Evolutionary conservation across 1,284 basidiomycete species (phyloP).

Genomic region (Ustilago crameri): DNA sequence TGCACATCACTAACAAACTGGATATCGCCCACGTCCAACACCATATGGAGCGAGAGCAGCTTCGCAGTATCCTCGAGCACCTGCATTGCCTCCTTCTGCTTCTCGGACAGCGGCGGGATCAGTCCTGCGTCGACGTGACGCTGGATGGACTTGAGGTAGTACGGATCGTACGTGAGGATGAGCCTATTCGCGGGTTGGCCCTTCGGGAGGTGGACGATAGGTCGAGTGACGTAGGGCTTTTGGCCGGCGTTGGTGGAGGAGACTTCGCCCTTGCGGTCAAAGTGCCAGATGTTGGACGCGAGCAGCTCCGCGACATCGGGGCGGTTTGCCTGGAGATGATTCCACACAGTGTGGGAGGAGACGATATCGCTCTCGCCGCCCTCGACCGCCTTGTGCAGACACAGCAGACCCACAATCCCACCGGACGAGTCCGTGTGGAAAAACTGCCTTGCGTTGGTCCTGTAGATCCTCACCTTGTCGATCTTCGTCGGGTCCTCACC

Average conservation of each 20-base stretch:
- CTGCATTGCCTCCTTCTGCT: slow-evolving; percentile 69
- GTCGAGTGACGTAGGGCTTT: slow-evolving; percentile 40
- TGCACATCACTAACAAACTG: slow-evolving; percentile 61
- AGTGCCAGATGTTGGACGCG: slow-evolving; percentile 58
- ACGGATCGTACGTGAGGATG: slow-evolving; percentile 60
- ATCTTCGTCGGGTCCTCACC: slow-evolving; percentile 70
- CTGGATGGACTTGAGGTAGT: slow-evolving; percentile 60
- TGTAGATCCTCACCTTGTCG: slow-evolving; percentile 70
- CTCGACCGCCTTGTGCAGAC: slow-evolving; percentile 69
- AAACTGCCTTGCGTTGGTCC: slow-evolving; percentile 69
- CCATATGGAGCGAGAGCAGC: slow-evolving; percentile 69
- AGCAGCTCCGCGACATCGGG: slow-evolving; percentile 70
- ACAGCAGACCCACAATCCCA: slow-evolving; percentile 70
- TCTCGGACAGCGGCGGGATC: slow-evolving; percentile 66
- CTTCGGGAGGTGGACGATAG: slow-evolving; percentile 48
- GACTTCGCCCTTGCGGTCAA: slow-evolving; percentile 62
- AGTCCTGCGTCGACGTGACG: slow-evolving; percentile 68
- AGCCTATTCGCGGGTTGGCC: slow-evolving; percentile 50
- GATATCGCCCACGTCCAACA: slow-evolving; percentile 69
- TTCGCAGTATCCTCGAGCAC: slow-evolving; percentile 70
- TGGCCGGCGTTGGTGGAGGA: slow-evolving; percentile 18
- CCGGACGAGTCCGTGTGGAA: slow-evolving; percentile 68
- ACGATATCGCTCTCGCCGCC: slow-evolving; percentile 71
- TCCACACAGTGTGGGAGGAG: slow-evolving; percentile 70
- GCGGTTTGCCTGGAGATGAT: slow-evolving; percentile 69